Evolutionary conservation across 2,329 filamentous ascomycete species (phyloP).

Genomic region (Xylariomycetidae sp.): DNA sequence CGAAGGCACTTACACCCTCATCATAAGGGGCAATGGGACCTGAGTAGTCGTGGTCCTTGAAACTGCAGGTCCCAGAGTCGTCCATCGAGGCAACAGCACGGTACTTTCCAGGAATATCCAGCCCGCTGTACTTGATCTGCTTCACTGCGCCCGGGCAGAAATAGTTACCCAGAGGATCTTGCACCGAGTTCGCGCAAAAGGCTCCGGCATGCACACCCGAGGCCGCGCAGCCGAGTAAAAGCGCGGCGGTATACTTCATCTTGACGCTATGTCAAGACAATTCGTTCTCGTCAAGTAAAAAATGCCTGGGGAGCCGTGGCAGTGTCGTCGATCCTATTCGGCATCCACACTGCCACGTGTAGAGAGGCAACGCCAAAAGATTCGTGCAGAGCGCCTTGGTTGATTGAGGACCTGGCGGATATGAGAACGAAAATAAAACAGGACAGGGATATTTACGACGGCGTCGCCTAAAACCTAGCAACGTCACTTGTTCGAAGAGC

Average conservation of each 20-base stretch:
- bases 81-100: conserved; percentile 58
- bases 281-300: conserved; percentile 1
- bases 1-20: conserved; percentile 54
- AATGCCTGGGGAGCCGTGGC: conserved; percentile 2
- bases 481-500: no score
- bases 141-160: conserved; percentile 37
- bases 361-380: no score
- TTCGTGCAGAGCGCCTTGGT: no score
- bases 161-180: conserved; percentile 20
- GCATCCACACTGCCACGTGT: no score
- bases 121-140: conserved; percentile 61
- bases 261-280: conserved; percentile 7
- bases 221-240: conserved; percentile 20
- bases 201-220: conserved; percentile 18
- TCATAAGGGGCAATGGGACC: conserved; percentile 62
- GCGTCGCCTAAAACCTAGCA: no score
- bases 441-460: no score
- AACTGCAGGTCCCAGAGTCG: conserved; percentile 46
- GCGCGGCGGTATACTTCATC: conserved; percentile 21
- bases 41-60: conserved; percentile 44
- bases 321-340: no score
- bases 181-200: conserved; percentile 17
- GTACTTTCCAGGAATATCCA: conserved; percentile 57
- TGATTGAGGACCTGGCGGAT: no score
- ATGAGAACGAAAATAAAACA: no score